These are phyloP conservation scores for Centaurea solstitialis DNA, from an alignment of 129 eudicot species.

Conservation along the genomic window DNA sequence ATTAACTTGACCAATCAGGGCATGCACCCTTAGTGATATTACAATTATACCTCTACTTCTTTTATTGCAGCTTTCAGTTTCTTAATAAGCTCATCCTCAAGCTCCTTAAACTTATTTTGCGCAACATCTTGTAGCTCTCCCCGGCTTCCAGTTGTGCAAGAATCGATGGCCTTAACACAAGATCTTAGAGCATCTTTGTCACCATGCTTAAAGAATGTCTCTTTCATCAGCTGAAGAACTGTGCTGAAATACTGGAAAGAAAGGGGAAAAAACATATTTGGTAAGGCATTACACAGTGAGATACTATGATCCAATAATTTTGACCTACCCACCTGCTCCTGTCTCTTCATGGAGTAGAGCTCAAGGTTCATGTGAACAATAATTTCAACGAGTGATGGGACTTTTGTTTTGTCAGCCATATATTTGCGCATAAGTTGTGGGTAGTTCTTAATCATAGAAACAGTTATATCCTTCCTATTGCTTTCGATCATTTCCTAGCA, in stretches of 20 bases:
- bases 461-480: slow-evolving; percentile 65
- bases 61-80: slow-evolving; percentile 76
- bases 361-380: slow-evolving; percentile 77
- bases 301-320: not conserved
- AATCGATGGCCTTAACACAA: slow-evolving; percentile 78
- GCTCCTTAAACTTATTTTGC: slow-evolving; percentile 68
- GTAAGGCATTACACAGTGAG: not conserved
- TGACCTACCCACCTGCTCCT: slow-evolving; percentile 68
- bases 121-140: slow-evolving; percentile 94
- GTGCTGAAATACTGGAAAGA: slow-evolving; percentile 65
- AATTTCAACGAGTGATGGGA: slow-evolving; percentile 74
- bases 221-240: slow-evolving; percentile 70
- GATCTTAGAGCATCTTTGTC: slow-evolving; percentile 92
- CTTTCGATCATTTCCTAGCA: slow-evolving; percentile 73
- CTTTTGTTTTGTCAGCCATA: slow-evolving; percentile 92
- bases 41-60: slow-evolving; percentile 73
- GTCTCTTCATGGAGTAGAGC: slow-evolving; percentile 92
- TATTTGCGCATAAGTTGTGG: slow-evolving; percentile 87
- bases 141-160: slow-evolving; percentile 70
- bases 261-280: not conserved
- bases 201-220: slow-evolving; percentile 92
- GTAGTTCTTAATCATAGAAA: slow-evolving; percentile 86
- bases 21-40: not conserved
- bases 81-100: slow-evolving; percentile 76
- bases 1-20: not conserved